A percentile compares a stretch with the other conserved stretches of the same genome.
Conservation (phyloP, 805 yeast species). For the Myxozyma geophila region DNA sequence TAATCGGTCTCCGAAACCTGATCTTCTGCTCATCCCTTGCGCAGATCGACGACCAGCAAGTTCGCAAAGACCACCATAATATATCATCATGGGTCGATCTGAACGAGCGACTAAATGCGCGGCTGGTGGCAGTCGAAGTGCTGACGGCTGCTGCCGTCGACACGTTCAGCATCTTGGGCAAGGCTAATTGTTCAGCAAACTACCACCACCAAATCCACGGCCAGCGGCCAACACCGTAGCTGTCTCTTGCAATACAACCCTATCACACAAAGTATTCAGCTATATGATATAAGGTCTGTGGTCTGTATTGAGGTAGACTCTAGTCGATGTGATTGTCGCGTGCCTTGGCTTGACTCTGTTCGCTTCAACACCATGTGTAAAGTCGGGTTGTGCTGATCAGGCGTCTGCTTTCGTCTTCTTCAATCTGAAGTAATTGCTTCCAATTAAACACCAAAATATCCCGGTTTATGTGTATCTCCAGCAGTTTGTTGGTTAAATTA, state of each 20-base stretch:
- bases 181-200: neutral
- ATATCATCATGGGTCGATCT: conserved; percentile 25
- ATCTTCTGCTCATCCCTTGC: neutral
- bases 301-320: neutral
- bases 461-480: no score
- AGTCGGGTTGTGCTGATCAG: neutral
- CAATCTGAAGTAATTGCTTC: neutral
- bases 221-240: neutral
- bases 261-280: neutral
- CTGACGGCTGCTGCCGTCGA: neutral
- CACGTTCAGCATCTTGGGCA: neutral
- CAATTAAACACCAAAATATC: no score
- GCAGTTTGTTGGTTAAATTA: no score
- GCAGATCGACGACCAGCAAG: conserved; percentile 29
- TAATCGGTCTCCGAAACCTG: conserved; percentile 3
- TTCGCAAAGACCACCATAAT: conserved; percentile 28
- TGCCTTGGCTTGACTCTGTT: neutral
- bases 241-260: neutral
- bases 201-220: neutral
- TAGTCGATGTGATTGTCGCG: neutral
- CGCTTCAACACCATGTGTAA: neutral
- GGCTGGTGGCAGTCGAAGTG: conserved; percentile 8
- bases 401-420: neutral
- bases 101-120: conserved; percentile 19
- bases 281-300: neutral